These are phyloP conservation scores for Aspergillus chevalieri DNA, from an alignment of 2,329 filamentous ascomycete genomes.

Conservation along the genomic window DNA sequence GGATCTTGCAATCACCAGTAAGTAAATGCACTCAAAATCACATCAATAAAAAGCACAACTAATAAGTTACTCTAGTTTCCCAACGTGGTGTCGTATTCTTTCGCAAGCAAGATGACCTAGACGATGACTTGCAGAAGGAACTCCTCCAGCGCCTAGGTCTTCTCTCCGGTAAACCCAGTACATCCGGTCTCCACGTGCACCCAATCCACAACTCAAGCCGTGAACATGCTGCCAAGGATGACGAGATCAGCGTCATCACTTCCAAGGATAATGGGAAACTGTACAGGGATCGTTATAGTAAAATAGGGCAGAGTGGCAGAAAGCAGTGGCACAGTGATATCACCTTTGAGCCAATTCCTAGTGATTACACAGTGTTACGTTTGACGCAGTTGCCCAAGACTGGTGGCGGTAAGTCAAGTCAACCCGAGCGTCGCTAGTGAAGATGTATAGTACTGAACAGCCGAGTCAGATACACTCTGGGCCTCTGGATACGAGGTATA, in stretches of 20 bases:
- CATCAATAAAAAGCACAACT: neutral
- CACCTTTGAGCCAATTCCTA: conserved; percentile 44
- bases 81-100: conserved; percentile 51
- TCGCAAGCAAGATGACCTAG: conserved; percentile 46
- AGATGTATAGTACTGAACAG: neutral
- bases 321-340: conserved; percentile 47
- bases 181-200: conserved; percentile 43
- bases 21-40: neutral
- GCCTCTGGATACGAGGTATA: conserved; percentile 40
- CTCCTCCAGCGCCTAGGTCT: conserved; percentile 46
- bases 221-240: conserved; percentile 42
- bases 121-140: conserved; percentile 47
- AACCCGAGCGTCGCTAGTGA: neutral
- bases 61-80: conserved; percentile 34
- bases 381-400: conserved; percentile 38
- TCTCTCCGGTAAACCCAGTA: conserved; percentile 43
- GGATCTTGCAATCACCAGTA: conserved; percentile 32
- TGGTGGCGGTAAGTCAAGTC: conserved; percentile 31
- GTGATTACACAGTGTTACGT: conserved; percentile 44
- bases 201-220: conserved; percentile 45
- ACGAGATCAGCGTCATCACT: conserved; percentile 47
- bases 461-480: conserved; percentile 35
- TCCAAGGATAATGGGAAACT: conserved; percentile 35
- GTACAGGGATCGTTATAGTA: conserved; percentile 29
- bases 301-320: conserved; percentile 23